These are phyloP conservation scores for Solanum commersonii DNA, from an alignment of 257 asterid genomes.

Conservation along the genomic window DNA sequence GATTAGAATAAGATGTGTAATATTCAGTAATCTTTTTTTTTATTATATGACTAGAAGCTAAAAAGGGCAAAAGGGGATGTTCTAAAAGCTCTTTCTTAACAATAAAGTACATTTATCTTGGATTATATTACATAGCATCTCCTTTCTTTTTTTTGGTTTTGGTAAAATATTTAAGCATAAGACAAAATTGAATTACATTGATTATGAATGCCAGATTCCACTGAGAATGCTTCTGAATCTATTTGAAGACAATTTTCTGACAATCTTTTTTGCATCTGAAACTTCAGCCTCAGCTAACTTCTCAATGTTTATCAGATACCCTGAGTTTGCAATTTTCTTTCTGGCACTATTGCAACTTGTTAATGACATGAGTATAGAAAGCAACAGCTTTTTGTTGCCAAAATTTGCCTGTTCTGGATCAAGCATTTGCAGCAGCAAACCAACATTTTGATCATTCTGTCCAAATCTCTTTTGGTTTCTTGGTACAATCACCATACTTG, in stretches of 20 bases:
- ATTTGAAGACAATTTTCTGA: constrained; percentile 46
- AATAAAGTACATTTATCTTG: constrained; percentile 7
- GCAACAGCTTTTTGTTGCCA: constrained; percentile 55
- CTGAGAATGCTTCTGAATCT: constrained; percentile 45
- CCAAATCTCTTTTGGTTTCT: constrained; percentile 62
- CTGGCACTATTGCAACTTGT: constrained; percentile 67
- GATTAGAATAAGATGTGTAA: neutral
- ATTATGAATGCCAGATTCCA: constrained; percentile 70
- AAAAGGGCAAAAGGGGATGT: neutral
- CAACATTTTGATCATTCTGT: constrained; percentile 60
- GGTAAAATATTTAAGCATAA: neutral
- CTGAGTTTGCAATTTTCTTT: constrained; percentile 68
- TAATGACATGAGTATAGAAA: constrained; percentile 68
- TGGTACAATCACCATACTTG: constrained; percentile 53
- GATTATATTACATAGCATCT: constrained; percentile 16
- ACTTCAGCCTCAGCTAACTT: constrained; percentile 71
- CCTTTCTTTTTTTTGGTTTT: neutral
- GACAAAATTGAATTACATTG: constrained; percentile 3
- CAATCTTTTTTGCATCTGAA: constrained; percentile 79
- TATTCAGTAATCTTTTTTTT: neutral
- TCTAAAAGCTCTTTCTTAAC: constrained; percentile 6
- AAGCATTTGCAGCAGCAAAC: constrained; percentile 54
- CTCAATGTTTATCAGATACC: constrained; percentile 59
- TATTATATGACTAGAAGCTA: neutral
- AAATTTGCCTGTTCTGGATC: constrained; percentile 48